Evolutionary conservation across 2,329 filamentous ascomycete species (phyloP).

Genomic region (Didymella lethalis): DNA sequence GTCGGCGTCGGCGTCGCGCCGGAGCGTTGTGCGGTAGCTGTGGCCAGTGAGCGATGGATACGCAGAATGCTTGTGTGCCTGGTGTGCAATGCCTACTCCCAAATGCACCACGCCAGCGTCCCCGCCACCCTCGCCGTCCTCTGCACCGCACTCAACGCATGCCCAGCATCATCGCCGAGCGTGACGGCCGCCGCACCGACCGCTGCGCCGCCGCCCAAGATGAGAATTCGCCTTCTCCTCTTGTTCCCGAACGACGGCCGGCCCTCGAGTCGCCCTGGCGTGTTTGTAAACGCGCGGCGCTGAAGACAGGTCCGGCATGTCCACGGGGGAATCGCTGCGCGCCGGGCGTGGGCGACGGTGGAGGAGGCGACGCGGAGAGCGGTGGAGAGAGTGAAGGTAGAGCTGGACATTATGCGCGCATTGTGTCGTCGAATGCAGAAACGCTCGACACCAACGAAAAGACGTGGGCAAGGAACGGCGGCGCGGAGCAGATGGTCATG

Average conservation of each 20-base stretch:
- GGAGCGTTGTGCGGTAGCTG: slow-evolving; percentile 89
- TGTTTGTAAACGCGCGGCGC: slow-evolving; percentile 25
- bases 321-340: slow-evolving; percentile 35
- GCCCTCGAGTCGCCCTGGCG: neutral
- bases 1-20: slow-evolving; percentile 70
- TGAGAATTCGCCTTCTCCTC: slow-evolving; percentile 5
- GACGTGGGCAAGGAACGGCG: neutral
- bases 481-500: neutral
- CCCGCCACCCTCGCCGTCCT: slow-evolving; percentile 80
- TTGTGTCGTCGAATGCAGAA: neutral
- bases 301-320: slow-evolving; percentile 48
- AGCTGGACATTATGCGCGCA: slow-evolving; percentile 37
- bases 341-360: slow-evolving; percentile 23
- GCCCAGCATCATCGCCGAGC: slow-evolving; percentile 73
- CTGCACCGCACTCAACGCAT: slow-evolving; percentile 76
- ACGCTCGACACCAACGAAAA: no score
- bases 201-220: slow-evolving; percentile 31
- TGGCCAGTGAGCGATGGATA: neutral
- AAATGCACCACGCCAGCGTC: slow-evolving; percentile 81
- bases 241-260: slow-evolving; percentile 22
- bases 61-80: no score
- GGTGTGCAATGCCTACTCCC: slow-evolving; percentile 68
- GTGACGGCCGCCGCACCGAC: slow-evolving; percentile 57
- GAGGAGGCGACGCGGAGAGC: neutral
- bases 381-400: slow-evolving; percentile 30